Conservation (phyloP, 1,284 basidiomycete genomes). For the Melampsora larici-populina region DNA sequence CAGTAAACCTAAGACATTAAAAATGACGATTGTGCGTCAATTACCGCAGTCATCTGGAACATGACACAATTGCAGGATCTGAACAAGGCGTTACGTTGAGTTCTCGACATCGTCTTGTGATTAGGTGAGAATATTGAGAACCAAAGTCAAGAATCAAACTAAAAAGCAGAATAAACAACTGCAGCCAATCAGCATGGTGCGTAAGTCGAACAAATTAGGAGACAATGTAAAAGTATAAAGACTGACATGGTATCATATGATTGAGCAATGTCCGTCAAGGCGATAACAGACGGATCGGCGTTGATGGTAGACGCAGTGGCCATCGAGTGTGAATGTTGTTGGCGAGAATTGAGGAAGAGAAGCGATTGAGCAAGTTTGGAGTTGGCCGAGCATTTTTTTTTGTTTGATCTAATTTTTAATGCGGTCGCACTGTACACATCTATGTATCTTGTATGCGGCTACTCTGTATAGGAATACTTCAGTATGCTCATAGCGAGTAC, state of each 20-base stretch:
- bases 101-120: slow-evolving; percentile 96
- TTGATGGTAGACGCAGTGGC: slow-evolving; percentile 28
- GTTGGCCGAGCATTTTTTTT: too few species aligned
- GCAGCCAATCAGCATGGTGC: not conserved
- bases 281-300: slow-evolving; percentile 15
- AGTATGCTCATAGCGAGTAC: too few species aligned
- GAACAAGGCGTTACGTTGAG: slow-evolving; percentile 65
- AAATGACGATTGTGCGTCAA: not conserved
- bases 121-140: slow-evolving; percentile 96
- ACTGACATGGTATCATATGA: slow-evolving; percentile 43
- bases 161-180: not conserved
- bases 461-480: too few species aligned
- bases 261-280: slow-evolving; percentile 37
- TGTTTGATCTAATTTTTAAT: too few species aligned
- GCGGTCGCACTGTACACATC: too few species aligned
- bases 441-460: too few species aligned
- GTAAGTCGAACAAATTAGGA: not conserved
- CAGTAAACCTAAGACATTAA: slow-evolving; percentile 64
- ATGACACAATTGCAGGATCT: not conserved
- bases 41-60: not conserved
- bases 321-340: not conserved
- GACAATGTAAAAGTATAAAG: not conserved
- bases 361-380: too few species aligned
- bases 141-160: slow-evolving; percentile 91
- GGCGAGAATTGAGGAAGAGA: not conserved